A percentile compares a stretch with the other conserved stretches of the same genome.
Evolutionary conservation across 768 basidiomycete genomes (phyloP).

Genomic region (Lepiota subincarnata): DNA sequence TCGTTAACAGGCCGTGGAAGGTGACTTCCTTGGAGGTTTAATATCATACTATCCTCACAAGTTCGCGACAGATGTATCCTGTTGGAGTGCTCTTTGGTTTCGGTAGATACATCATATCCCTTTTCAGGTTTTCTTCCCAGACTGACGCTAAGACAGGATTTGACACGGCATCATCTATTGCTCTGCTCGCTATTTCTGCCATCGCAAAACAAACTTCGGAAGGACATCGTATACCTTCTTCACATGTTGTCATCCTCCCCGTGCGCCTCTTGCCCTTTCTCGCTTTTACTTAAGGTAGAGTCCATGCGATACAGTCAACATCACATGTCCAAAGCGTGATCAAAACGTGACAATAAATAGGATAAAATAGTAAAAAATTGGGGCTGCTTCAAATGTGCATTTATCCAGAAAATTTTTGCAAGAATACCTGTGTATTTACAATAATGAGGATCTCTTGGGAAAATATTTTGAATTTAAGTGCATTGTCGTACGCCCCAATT

Average conservation of each 20-base stretch:
- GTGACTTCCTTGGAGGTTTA: constrained; percentile 26
- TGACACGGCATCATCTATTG: constrained; percentile 89
- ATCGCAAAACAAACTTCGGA: constrained; percentile 57
- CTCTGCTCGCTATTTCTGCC: constrained; percentile 80
- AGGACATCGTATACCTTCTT: constrained; percentile 50
- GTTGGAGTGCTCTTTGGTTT: constrained; percentile 87
- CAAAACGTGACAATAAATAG: no score
- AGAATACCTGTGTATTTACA: no score
- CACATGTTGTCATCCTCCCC: constrained; percentile 73
- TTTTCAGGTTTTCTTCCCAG: background rate
- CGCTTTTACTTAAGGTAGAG: constrained; percentile 1
- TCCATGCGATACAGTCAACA: no score
- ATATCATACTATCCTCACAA: background rate
- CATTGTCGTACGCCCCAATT: no score
- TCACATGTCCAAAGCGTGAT: no score
- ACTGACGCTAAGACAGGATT: constrained; percentile 48
- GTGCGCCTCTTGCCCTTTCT: constrained; percentile 30
- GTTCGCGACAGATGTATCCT: constrained; percentile 71
- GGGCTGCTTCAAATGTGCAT: no score
- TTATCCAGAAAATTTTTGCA: no score
- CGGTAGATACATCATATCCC: constrained; percentile 35
- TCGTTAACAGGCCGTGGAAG: constrained; percentile 90
- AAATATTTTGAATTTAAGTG: no score
- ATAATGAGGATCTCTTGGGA: no score
- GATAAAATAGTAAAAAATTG: no score